Percentiles rank a stretch among this genome's conserved stretches.
Conservation (phyloP, 2,329 filamentous ascomycete genomes). For the Colletotrichum limetticola region DNA sequence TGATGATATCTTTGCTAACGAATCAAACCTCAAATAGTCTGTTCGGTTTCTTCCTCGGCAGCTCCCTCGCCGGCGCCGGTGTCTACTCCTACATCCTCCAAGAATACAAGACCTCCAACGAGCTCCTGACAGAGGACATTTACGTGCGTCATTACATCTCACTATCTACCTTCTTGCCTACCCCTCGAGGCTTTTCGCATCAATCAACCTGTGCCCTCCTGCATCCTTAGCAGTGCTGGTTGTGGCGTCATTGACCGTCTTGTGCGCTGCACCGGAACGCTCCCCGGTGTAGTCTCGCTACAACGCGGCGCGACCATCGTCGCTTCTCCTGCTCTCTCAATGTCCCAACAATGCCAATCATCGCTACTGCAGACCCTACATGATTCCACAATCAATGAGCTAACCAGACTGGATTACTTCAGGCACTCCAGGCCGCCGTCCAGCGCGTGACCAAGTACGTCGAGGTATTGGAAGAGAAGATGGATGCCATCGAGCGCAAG, state of each 20-base stretch:
- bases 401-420: constrained; percentile 4
- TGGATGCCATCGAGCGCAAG: constrained; percentile 72
- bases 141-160: constrained; percentile 76
- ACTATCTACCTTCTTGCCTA: constrained; percentile 37
- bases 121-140: constrained; percentile 94
- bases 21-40: constrained; percentile 63
- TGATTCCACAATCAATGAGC: neutral
- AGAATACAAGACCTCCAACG: constrained; percentile 94
- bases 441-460: constrained; percentile 88
- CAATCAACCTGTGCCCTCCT: neutral
- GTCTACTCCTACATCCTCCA: constrained; percentile 94
- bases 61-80: constrained; percentile 79
- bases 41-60: constrained; percentile 91
- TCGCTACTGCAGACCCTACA: neutral
- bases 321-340: neutral
- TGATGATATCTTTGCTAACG: neutral
- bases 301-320: neutral
- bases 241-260: neutral
- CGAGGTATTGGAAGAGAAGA: constrained; percentile 82
- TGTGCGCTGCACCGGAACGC: constrained; percentile 1
- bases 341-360: neutral
- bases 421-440: constrained; percentile 90
- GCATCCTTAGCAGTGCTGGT: constrained; percentile 9
- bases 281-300: neutral
- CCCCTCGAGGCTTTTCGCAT: neutral